phyloP scores from a whole-genome alignment of 495 filamentous ascomycete species.

The Chaetomium fimeti region DNA sequence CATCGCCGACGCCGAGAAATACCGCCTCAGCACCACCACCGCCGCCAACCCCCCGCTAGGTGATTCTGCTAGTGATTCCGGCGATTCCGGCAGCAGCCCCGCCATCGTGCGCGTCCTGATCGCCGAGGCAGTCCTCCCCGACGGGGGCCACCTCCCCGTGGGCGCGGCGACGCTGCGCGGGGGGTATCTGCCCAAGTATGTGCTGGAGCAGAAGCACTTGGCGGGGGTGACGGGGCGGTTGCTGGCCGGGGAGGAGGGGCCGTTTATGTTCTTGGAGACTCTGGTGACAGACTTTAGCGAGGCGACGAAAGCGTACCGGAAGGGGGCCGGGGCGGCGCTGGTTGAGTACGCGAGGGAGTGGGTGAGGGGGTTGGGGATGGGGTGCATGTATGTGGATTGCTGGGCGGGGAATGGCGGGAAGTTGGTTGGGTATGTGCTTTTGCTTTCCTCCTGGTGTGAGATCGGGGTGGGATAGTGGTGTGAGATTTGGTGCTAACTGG shows the following conservation, averaged over 20 bases:
- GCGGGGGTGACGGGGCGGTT: not conserved
- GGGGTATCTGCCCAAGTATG: conserved; percentile 14
- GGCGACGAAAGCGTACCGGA: conserved; percentile 14
- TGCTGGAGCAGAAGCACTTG: conserved; percentile 18
- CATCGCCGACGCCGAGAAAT: conserved; percentile 17
- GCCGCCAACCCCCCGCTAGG: too few relatives aligned
- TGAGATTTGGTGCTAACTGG: conserved; percentile 1
- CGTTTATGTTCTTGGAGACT: conserved; percentile 20
- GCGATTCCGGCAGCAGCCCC: too few relatives aligned
- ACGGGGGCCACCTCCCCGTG: conserved; percentile 5
- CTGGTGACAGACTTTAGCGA: conserved; percentile 20
- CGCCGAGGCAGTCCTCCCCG: conserved; percentile 10
- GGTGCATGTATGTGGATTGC: conserved; percentile 24
- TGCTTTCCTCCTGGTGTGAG: not conserved
- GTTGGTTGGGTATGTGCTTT: conserved; percentile 14
- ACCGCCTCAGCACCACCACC: not conserved
- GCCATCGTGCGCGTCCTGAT: conserved; percentile 20
- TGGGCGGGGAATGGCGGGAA: conserved; percentile 25
- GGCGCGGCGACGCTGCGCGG: conserved; percentile 16
- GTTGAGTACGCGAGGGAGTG: conserved; percentile 16
- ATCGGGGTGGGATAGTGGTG: not conserved
- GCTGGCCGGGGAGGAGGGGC: conserved; percentile 3
- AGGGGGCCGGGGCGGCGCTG: conserved; percentile 21
- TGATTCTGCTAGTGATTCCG: not conserved
- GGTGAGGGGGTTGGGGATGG: conserved; percentile 19